phyloP scores from a whole-genome alignment of 768 basidiomycete genomes.

The Pisolithus microcarpus region DNA sequence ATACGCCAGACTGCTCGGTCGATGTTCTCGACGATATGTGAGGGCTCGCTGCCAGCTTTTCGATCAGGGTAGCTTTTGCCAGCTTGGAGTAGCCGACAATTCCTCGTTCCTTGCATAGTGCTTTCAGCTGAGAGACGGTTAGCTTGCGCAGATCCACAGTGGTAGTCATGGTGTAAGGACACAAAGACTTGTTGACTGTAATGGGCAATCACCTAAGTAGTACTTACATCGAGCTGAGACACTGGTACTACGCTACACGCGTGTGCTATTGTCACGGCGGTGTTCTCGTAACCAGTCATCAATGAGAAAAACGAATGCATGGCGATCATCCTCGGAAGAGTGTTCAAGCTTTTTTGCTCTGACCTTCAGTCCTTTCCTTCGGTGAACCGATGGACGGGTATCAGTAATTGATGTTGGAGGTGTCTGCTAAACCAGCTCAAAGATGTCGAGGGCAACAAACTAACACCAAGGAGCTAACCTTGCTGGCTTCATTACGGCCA shows the following conservation, averaged over 20 bases:
- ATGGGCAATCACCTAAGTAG: too few species aligned
- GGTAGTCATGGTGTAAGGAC: neutral
- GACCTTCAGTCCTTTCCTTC: constrained; percentile 8
- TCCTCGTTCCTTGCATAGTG: constrained; percentile 56
- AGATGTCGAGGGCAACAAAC: neutral
- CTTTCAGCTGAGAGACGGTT: constrained; percentile 58
- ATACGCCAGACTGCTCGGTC: neutral
- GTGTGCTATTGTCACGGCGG: neutral
- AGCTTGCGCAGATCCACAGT: constrained; percentile 27
- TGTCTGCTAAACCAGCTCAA: neutral
- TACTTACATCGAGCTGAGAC: too few species aligned
- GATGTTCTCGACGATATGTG: neutral
- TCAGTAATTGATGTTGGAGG: neutral
- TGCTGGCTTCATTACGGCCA: neutral
- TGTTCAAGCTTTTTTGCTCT: constrained; percentile 10
- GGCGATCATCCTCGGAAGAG: constrained; percentile 7
- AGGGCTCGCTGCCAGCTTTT: constrained; percentile 29
- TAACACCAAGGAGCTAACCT: neutral
- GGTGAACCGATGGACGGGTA: neutral
- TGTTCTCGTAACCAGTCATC: constrained; percentile 13
- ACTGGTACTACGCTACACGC: neutral
- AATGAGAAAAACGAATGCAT: constrained; percentile 13
- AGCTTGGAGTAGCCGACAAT: constrained; percentile 65
- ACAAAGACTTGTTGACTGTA: too few species aligned
- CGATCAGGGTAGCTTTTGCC: constrained; percentile 48